Conservation (phyloP, 495 filamentous ascomycete genomes). For the Penicillium steckii region DNA sequence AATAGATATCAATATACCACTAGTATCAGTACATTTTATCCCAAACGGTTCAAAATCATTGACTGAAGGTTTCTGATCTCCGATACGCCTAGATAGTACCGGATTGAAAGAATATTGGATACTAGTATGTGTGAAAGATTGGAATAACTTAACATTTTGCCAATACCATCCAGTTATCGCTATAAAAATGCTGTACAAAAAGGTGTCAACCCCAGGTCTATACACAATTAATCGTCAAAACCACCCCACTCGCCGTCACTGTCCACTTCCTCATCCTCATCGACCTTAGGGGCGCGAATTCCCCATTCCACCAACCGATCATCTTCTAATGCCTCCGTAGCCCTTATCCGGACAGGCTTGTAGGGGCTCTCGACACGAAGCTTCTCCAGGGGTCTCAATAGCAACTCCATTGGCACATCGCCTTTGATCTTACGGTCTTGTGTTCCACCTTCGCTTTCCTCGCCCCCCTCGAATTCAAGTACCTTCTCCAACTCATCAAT, state of each 20-base stretch:
- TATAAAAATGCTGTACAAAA: constrained; percentile 25
- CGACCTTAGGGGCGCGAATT: constrained; percentile 38
- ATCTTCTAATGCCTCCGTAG: constrained; percentile 71
- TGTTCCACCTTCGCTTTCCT: constrained; percentile 26
- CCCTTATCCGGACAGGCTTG: constrained; percentile 70
- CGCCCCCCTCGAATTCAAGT: constrained; percentile 49
- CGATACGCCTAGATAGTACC: constrained; percentile 13
- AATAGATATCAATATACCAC: constrained; percentile 17
- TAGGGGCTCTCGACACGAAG: constrained; percentile 56
- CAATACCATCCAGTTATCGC: constrained; percentile 8
- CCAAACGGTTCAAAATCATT: background rate
- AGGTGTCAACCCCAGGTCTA: background rate
- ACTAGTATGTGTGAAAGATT: background rate
- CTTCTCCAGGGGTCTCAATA: constrained; percentile 61
- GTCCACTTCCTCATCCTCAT: constrained; percentile 44
- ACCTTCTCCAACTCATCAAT: constrained; percentile 79
- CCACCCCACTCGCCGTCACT: constrained; percentile 68
- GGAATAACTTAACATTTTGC: constrained; percentile 2
- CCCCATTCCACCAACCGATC: constrained; percentile 65
- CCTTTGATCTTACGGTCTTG: constrained; percentile 33
- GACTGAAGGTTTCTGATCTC: constrained; percentile 12
- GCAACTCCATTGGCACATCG: constrained; percentile 45
- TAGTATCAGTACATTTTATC: too few relatives aligned
- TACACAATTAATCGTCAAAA: constrained; percentile 57
- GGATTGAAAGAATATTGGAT: background rate